phyloP scores from a whole-genome alignment of 805 yeast species.

The Brettanomyces bruxellensis region DNA sequence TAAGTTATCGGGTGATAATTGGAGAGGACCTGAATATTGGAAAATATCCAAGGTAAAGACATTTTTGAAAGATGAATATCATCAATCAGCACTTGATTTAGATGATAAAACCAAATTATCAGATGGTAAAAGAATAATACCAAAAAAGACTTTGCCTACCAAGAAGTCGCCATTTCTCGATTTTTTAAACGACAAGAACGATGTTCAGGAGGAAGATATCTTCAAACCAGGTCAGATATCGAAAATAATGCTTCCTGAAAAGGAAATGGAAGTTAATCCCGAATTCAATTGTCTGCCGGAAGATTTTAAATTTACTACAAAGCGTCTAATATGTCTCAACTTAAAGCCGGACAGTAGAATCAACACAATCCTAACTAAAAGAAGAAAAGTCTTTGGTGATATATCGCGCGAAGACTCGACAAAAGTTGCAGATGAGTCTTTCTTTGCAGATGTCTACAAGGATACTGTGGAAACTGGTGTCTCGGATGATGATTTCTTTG shows the following conservation, averaged over 20 bases:
- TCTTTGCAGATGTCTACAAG: slow-evolving; percentile 39
- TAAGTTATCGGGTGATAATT: slow-evolving; percentile 54
- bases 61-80: no score
- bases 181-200: slow-evolving; percentile 20
- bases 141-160: not conserved
- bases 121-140: not conserved
- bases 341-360: slow-evolving; percentile 32
- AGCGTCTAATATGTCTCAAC: slow-evolving; percentile 35
- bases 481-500: slow-evolving; percentile 7
- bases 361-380: slow-evolving; percentile 19
- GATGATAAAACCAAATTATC: not conserved
- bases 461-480: slow-evolving; percentile 18
- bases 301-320: slow-evolving; percentile 41
- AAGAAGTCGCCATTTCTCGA: slow-evolving; percentile 29
- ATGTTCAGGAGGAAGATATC: slow-evolving; percentile 14
- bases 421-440: slow-evolving; percentile 40
- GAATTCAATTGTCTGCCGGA: slow-evolving; percentile 32
- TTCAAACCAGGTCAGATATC: slow-evolving; percentile 18
- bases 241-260: slow-evolving; percentile 17
- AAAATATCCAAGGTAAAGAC: slow-evolving; percentile 38
- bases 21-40: slow-evolving; percentile 97
- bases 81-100: not conserved
- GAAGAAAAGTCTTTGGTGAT: slow-evolving; percentile 11
- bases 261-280: slow-evolving; percentile 16
- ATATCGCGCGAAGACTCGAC: slow-evolving; percentile 7